Conservation (phyloP, 306 rosid genomes). For the Astragalus glycyphyllos region DNA sequence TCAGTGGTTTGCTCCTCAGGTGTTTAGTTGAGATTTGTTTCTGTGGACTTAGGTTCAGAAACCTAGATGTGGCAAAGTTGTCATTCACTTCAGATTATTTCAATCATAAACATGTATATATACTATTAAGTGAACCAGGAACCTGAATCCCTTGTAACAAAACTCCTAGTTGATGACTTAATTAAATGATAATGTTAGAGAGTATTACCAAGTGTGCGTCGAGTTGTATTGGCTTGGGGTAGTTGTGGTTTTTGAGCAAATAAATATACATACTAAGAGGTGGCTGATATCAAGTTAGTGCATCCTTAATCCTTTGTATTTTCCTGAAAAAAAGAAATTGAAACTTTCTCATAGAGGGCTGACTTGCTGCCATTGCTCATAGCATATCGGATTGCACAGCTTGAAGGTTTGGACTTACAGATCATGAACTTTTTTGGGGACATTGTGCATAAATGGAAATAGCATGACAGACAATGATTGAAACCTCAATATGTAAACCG, state of each 20-base stretch:
- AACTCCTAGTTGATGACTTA: constrained; percentile 5
- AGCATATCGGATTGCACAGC: constrained; percentile 8
- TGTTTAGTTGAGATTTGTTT: constrained; percentile 15
- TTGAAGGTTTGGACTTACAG: constrained; percentile 7
- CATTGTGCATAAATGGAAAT: background rate
- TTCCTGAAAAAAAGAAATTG: background rate
- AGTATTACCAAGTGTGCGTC: constrained; percentile 1
- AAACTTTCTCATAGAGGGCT: background rate
- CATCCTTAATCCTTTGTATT: background rate
- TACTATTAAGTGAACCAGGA: constrained; percentile 1
- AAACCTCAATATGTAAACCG: constrained; percentile 6
- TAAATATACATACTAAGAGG: background rate
- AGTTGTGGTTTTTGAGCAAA: background rate
- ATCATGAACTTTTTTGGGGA: background rate
- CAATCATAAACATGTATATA: constrained; percentile 3
- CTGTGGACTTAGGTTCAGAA: constrained; percentile 12
- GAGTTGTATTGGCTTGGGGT: constrained; percentile 4
- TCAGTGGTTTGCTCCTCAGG: constrained; percentile 24
- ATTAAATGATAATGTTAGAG: constrained; percentile 1
- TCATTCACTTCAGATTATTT: constrained; percentile 15
- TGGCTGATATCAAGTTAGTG: constrained; percentile 7
- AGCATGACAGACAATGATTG: background rate
- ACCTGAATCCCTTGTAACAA: constrained; percentile 3
- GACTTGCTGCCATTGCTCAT: background rate
- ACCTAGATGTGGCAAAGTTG: constrained; percentile 11